Base-by-base conservation (phyloP, 805 yeast species). In the Candida succiphila region DNA sequence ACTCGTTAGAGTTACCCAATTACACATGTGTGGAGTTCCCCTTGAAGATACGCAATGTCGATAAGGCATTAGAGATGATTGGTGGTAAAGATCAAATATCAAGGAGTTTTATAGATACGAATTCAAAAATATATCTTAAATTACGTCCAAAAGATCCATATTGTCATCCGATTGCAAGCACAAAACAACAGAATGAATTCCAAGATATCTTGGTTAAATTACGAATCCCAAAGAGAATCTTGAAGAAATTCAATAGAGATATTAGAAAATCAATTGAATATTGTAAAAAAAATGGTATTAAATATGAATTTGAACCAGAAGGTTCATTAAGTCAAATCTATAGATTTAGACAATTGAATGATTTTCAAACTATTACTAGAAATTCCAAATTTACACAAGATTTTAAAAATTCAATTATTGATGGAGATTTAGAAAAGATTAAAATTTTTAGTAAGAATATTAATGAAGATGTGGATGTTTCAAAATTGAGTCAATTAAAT, bases 321-420 rank as follows among this genome's bases (percentile, higher is more conserved):
- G 87, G 79, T 0, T 68, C 85, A 15, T 63, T 86, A 15, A 74
- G 75, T 44, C 69, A 74, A 37, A 79, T 78, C 14, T 78, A 76
- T 48, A 69, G 81, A 41, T 89, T 89, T 53, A 70, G 95, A 44
- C 85, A 83, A 42, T 72, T 87, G 67, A 78, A 89, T 0, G 97
- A 88, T 56, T 89, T 86, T 53, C 97, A 92, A 52, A 69, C 72
- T 41, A 61, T 72, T 22, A 71, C 86, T 10, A 69, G 67, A 32
- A 67, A 72, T 43, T 78, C 80, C 12, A 51, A 60, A 2, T 70
- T 76, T 39, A 65, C 70, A 1, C 41, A 54, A 7, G 61, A 49
- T 17, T 54, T 70, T 31, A 45, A 58, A 24, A 36, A 44, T 1
- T 61, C 77, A 2, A 44, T 77, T 4, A 60, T 60, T 26, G 38